phyloP scores from a whole-genome alignment of 2,329 filamentous ascomycete genomes.

The Trichoderma sp. region DNA sequence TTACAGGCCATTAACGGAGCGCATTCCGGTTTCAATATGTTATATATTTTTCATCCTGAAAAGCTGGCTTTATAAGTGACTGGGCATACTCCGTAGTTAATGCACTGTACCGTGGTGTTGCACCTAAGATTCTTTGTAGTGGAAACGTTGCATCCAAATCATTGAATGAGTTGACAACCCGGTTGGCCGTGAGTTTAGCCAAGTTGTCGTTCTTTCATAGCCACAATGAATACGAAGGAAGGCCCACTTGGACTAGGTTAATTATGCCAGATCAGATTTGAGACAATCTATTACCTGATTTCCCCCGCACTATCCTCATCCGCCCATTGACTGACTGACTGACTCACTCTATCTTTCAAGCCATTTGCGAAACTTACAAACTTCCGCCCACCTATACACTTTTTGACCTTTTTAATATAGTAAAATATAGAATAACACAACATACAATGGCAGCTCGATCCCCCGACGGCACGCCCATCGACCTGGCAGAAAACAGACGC shows the following conservation, averaged over 20 bases:
- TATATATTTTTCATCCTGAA: neutral
- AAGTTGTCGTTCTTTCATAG: neutral
- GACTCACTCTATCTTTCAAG: neutral
- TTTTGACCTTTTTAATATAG: neutral
- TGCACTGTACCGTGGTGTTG: neutral
- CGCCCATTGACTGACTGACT: neutral
- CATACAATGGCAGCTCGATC: neutral
- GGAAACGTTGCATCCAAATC: neutral
- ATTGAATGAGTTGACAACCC: neutral
- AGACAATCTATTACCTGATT: neutral
- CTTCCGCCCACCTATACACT: neutral
- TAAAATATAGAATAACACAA: neutral
- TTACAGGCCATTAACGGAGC: conserved; percentile 12
- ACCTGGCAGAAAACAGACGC: conserved; percentile 48
- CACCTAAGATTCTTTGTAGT: neutral
- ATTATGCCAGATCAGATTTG: neutral
- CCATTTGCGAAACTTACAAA: too few species aligned
- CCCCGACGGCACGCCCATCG: conserved; percentile 32
- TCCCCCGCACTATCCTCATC: neutral
- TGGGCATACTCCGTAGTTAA: neutral
- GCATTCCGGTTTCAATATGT: conserved; percentile 15
- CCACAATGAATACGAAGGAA: neutral
- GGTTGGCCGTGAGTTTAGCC: neutral
- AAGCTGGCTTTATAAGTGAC: neutral
- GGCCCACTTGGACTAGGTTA: neutral